Evolutionary conservation across 305 asterid genomes (phyloP), one percentile per base, ranked within the genome.

Genomic region (Andrographis paniculata): DNA sequence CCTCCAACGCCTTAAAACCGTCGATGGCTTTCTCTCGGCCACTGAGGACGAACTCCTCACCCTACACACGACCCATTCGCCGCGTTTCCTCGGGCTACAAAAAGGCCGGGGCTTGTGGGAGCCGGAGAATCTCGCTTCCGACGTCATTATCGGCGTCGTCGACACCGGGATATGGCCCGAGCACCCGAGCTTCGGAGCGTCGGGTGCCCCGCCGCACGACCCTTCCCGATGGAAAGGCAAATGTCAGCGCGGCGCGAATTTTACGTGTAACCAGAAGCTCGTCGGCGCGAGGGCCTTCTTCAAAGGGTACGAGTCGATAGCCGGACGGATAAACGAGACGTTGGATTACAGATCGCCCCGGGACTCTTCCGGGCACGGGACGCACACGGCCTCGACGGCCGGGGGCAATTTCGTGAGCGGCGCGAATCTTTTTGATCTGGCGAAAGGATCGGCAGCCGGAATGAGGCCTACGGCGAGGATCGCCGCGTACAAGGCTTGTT

Each of bases 121-220:
- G 55, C 50, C 67, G 42, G 37, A 52, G 45, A 76, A 68, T 54
- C 70, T 81, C 21, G 83, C 79, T 13, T 58, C 82, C 5, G 88
- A 80, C 43, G 76, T 78, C 54, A 84, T 84, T 14, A 73, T 84
- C 14, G 95, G 95, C 5, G 58, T 80, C 1, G 51, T 84, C 1
- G 93, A 84, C 48, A 75, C 82, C 0, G 95, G 93, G 44, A 84
- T 80, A 60, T 80, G 95, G 89, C 95, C 95, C 0, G 89, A 84
- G 41, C 93, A 80, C 50, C 46, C 69, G 5, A 80, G 88, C 52
- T 80, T 80, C 53, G 58, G 39, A 0, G 65, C 55, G 53, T 58
- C 63, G 3, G 80, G 80, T 2, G 10, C 21, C 39, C 9, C 61
- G 33, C 45, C 75, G 1, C 59, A 59, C 0, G 75, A 68, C 18